Evolutionary conservation across 306 rosid genomes (phyloP).

Genomic region (Vicia faba): DNA sequence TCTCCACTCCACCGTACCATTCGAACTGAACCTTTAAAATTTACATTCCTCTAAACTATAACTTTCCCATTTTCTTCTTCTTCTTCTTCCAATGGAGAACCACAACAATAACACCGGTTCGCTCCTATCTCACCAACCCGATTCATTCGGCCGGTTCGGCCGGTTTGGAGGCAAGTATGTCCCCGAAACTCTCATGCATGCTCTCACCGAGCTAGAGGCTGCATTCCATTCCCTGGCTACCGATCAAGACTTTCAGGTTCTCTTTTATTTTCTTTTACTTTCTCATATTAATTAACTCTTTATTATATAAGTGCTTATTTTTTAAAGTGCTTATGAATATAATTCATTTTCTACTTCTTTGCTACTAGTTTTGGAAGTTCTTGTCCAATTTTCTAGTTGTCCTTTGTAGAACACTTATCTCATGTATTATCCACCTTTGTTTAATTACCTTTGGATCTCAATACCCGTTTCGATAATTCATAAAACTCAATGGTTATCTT

Average conservation of each 20-base stretch:
- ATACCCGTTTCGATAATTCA: too few relatives aligned
- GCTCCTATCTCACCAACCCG: slow-evolving; percentile 54
- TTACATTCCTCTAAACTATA: not conserved
- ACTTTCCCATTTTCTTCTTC: not conserved
- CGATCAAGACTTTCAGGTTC: slow-evolving; percentile 70
- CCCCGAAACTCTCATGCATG: slow-evolving; percentile 84
- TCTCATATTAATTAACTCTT: too few relatives aligned
- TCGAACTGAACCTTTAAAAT: too few relatives aligned
- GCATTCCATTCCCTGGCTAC: slow-evolving; percentile 64
- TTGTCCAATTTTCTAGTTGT: not conserved
- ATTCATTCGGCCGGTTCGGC: slow-evolving; percentile 78
- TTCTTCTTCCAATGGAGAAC: slow-evolving; percentile 43
- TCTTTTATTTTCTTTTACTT: not conserved
- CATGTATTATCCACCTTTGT: too few relatives aligned
- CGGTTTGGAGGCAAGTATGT: slow-evolving; percentile 88
- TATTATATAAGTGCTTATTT: too few relatives aligned
- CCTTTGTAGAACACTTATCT: not conserved
- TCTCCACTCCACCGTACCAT: too few relatives aligned
- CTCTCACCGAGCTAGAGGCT: slow-evolving; percentile 75
- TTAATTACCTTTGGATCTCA: too few relatives aligned
- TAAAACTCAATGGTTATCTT: too few relatives aligned
- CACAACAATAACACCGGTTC: slow-evolving; percentile 33
- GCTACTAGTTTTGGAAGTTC: not conserved
- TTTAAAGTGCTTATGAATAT: too few relatives aligned
- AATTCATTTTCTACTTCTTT: not conserved